Evolutionary conservation across 768 basidiomycete genomes (phyloP), one percentile per base, ranked within the genome.

Genomic region (Tylopilus subfusipes): DNA sequence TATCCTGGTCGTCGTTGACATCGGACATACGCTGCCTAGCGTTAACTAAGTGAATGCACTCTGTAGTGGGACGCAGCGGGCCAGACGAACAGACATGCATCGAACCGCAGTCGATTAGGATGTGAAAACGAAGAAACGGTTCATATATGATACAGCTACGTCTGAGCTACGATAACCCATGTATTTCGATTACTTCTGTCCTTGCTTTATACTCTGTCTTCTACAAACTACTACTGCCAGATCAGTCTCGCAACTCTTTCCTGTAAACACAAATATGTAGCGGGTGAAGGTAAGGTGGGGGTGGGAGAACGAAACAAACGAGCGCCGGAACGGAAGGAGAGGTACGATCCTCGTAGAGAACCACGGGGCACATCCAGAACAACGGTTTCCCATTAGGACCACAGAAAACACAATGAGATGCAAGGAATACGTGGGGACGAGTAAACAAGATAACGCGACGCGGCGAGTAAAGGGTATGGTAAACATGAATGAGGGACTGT

Each of bases 121-220:
- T n/a, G n/a, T n/a, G 44, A 36, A 48, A 50, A 30, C 18, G 42
- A 50, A 34, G 5, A 58, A 50, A 55, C 25, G 6, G 42, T 58
- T 55, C 54, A 58, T 68, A 58, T 68, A 69, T 69, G 68, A 64
- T 69, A 72, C 68, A 60, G 52, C 63, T 68, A 56, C 53, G 33
- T 50, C 19, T 40, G 61, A 63, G 54, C 57, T 63, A 61, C 53
- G 55, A 43, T 56, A 58, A 55, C 45, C 59, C 65, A 59, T 69
- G 63, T 60, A 56, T 54, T 60, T 68, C 55, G 52, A 68, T 63
- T 68, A 69, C 61, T 68, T 70, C 65, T 68, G 70, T 68, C 62
- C 68, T 59, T 69, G 56, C 58, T 56, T 59, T 58, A 22, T 50
- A 39, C 51, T 57, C 56, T 56, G 47, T 38, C 57, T 53, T 70